phyloP scores from a whole-genome alignment of 352 stramenopile genomes.

The Globisporangium apiculatum region DNA sequence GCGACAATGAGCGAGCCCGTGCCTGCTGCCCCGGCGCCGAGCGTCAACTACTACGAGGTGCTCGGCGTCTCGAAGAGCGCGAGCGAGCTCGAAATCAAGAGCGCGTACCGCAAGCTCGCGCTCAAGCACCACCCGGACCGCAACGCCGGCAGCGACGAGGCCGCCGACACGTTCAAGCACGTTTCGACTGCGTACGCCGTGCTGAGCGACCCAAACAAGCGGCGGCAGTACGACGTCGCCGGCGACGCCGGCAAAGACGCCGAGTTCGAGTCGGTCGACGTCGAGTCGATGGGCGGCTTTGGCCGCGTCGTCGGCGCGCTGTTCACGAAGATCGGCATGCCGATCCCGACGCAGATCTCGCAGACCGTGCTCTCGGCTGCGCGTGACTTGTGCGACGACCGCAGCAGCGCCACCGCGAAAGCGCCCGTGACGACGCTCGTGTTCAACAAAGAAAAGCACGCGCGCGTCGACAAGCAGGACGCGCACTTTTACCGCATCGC shows the following conservation, averaged over 20 bases:
- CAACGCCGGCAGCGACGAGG: conserved; percentile 71
- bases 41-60: conserved; percentile 78
- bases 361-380: conserved; percentile 76
- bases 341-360: conserved; percentile 85
- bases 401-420: conserved; percentile 58
- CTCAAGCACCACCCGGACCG: conserved; percentile 89
- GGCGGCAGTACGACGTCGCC: conserved; percentile 77
- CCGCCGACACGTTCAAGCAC: conserved; percentile 80
- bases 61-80: conserved; percentile 86
- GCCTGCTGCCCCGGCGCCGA: conserved; percentile 44
- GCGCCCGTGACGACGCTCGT: conserved; percentile 53
- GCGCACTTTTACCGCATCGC: conserved; percentile 82
- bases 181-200: conserved; percentile 82
- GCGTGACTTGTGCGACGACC: conserved; percentile 65
- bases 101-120: conserved; percentile 82
- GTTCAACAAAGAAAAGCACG: conserved; percentile 63
- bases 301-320: conserved; percentile 77
- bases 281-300: conserved; percentile 81
- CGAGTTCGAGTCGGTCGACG: conserved; percentile 79
- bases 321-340: conserved; percentile 86
- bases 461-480: conserved; percentile 84
- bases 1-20: conserved; percentile 42
- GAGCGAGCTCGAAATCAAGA: conserved; percentile 88
- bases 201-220: conserved; percentile 84
- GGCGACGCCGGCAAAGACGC: conserved; percentile 64